phyloP scores from a whole-genome alignment of 2,329 filamentous ascomycete genomes.

The Ophiostoma fasciatum region DNA sequence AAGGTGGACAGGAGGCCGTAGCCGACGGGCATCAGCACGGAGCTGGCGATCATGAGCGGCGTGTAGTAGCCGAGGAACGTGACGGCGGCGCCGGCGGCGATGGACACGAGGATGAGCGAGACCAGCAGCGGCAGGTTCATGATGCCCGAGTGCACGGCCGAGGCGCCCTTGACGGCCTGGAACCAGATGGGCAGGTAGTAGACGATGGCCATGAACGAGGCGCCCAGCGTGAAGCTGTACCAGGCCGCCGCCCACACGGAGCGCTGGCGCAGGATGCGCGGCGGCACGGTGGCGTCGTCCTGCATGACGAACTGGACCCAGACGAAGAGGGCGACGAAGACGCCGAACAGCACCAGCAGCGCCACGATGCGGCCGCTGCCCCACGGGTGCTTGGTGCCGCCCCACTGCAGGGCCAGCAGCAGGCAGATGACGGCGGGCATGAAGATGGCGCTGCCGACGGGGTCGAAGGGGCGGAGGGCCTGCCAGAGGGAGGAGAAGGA shows the following conservation, averaged over 20 bases:
- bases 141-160: conserved; percentile 20
- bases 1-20: conserved; percentile 40
- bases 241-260: conserved; percentile 19
- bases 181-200: conserved; percentile 22
- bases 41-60: conserved; percentile 21
- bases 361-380: conserved; percentile 19
- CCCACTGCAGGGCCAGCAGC: conserved; percentile 31
- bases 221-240: conserved; percentile 22
- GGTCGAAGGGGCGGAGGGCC: conserved; percentile 8
- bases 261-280: conserved; percentile 24
- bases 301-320: conserved; percentile 19
- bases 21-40: conserved; percentile 28
- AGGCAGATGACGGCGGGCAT: conserved; percentile 24
- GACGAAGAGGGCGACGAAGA: conserved; percentile 18
- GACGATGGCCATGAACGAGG: conserved; percentile 13
- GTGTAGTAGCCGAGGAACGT: conserved; percentile 25
- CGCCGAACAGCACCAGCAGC: conserved; percentile 21
- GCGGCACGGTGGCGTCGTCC: conserved; percentile 26
- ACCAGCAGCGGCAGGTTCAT: conserved; percentile 19
- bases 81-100: conserved; percentile 18
- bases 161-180: conserved; percentile 21
- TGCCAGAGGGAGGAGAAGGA: conserved; percentile 14
- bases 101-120: conserved; percentile 23
- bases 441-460: conserved; percentile 10
- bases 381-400: conserved; percentile 16